These are phyloP conservation scores for Aurifilum marmelostoma DNA, from an alignment of 2,329 filamentous ascomycete genomes.

Conservation along the genomic window DNA sequence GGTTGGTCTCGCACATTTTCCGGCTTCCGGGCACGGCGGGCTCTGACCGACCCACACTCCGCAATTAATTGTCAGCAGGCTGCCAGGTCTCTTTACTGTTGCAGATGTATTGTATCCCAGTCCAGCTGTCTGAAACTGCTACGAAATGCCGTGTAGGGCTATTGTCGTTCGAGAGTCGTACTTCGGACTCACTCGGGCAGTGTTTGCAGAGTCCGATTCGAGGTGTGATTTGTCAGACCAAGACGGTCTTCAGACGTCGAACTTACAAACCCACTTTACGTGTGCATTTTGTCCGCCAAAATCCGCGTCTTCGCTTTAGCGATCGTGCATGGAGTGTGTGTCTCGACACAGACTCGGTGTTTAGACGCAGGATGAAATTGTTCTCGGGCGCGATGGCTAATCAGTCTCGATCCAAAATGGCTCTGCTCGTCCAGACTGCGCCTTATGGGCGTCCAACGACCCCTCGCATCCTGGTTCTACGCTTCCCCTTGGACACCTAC, in stretches of 20 bases:
- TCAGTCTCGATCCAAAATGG: too few relatives aligned
- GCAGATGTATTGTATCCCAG: neutral
- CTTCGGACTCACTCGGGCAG: too few relatives aligned
- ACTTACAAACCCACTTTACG: neutral
- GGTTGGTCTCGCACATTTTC: constrained; percentile 3
- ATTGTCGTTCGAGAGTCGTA: too few relatives aligned
- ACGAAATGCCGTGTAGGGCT: too few relatives aligned
- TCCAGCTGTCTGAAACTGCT: too few relatives aligned
- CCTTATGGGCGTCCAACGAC: neutral
- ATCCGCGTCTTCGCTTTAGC: neutral
- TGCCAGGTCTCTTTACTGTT: neutral
- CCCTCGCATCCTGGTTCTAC: too few relatives aligned
- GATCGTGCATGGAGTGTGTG: neutral
- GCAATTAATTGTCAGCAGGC: neutral
- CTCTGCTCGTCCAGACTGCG: too few relatives aligned
- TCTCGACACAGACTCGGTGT: neutral
- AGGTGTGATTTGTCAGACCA: neutral
- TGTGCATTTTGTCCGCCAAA: neutral
- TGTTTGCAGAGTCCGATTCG: too few relatives aligned
- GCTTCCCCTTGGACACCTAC: too few relatives aligned
- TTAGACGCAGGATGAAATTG: neutral
- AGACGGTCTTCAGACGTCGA: neutral
- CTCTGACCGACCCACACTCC: neutral
- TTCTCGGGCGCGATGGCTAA: too few relatives aligned
- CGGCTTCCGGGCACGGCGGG: neutral